A percentile compares a stretch with the other conserved stretches of the same genome.
Evolutionary conservation across 1,284 basidiomycete species (phyloP).

Genomic region (Melampsora occidentalis): DNA sequence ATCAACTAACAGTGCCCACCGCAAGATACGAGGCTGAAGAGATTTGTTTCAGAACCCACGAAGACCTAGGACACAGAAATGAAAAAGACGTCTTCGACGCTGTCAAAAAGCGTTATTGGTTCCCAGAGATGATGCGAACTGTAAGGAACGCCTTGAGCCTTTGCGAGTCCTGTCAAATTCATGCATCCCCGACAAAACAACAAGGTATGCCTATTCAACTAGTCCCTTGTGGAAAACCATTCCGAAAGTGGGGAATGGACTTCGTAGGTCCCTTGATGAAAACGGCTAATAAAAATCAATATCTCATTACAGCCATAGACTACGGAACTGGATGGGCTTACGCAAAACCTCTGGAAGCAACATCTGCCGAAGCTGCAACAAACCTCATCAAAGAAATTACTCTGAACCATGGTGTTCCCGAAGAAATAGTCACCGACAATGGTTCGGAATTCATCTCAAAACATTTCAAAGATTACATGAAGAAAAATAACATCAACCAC

Average conservation of each 20-base stretch:
- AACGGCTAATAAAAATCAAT: constrained; percentile 2
- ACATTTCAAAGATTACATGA: not conserved
- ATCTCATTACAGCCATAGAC: constrained; percentile 11
- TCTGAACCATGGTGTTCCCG: constrained; percentile 12
- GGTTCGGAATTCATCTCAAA: not conserved
- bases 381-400: not conserved
- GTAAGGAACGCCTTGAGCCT: not conserved
- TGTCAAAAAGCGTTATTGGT: not conserved
- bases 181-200: not conserved
- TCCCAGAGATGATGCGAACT: not conserved
- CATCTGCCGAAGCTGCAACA: not conserved
- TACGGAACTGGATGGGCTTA: constrained; percentile 34
- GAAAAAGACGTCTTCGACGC: not conserved
- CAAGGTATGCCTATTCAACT: constrained; percentile 11
- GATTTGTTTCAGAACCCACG: not conserved
- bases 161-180: constrained; percentile 11
- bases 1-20: too few species aligned
- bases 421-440: constrained; percentile 21
- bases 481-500: constrained; percentile 10
- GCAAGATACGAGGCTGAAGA: not conserved
- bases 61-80: not conserved
- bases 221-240: not conserved
- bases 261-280: constrained; percentile 13
- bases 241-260: too few species aligned
- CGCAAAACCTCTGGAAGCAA: not conserved